phyloP scores from a whole-genome alignment of 2,329 filamentous ascomycete species.

The Capronia americana region DNA sequence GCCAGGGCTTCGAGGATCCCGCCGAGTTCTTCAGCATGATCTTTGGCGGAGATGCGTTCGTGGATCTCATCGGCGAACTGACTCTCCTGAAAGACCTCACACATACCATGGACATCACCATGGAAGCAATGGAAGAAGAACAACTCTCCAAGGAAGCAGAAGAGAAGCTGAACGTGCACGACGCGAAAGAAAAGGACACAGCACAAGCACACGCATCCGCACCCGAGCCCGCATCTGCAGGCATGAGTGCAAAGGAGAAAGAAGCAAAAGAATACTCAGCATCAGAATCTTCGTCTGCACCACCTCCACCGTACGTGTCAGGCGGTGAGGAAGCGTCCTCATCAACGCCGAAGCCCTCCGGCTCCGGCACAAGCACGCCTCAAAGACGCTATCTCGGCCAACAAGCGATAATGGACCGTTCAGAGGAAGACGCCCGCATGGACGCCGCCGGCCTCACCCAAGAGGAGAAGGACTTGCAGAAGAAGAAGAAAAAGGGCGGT shows the following conservation, averaged over 20 bases:
- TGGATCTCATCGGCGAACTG: constrained; percentile 97
- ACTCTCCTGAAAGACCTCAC: constrained; percentile 98
- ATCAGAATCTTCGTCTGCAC: constrained; percentile 24
- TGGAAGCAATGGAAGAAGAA: constrained; percentile 77
- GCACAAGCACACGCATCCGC: neutral
- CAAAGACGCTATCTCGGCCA: constrained; percentile 69
- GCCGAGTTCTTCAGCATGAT: constrained; percentile 98
- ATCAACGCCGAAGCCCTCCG: constrained; percentile 29
- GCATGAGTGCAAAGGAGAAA: constrained; percentile 44
- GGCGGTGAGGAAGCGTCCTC: constrained; percentile 34
- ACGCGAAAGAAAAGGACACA: constrained; percentile 51
- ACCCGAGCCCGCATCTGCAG: constrained; percentile 50
- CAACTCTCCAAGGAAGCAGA: constrained; percentile 62
- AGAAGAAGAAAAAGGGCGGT: constrained; percentile 87
- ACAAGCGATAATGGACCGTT: constrained; percentile 85
- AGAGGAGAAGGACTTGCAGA: constrained; percentile 76
- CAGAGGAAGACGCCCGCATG: constrained; percentile 75
- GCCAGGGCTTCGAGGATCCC: constrained; percentile 92
- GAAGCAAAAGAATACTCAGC: constrained; percentile 36
- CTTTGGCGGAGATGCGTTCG: constrained; percentile 94
- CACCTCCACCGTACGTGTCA: constrained; percentile 34
- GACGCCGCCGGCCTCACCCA: constrained; percentile 69
- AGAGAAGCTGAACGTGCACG: constrained; percentile 54
- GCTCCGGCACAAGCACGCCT: constrained; percentile 56
- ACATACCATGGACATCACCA: constrained; percentile 97